Evolutionary conservation across 371 early-diverging fungal genomes (phyloP), one percentile per base, ranked within the genome.

Genomic region (Rhizopus microsporus): DNA sequence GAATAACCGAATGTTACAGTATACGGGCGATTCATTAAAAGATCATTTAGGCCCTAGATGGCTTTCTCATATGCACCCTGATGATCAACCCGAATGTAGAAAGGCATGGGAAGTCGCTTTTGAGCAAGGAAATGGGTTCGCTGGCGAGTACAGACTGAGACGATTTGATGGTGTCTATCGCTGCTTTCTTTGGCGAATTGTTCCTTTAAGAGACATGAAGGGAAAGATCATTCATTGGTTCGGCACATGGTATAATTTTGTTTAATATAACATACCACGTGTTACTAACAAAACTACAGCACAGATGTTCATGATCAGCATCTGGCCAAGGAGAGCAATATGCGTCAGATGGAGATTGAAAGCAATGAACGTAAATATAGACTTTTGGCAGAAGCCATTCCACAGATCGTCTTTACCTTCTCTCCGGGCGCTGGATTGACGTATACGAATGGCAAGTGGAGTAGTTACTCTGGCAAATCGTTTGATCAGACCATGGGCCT

Each of bases 361-460:
- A 73, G 78, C 60, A 86, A 79, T 54, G 87, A 86, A 68, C 67
- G 83, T 56, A 86, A 86, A 67, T 86, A 86, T 51, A 67, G 87
- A 30, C 54, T 84, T 13, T 59, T 86, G 8, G 87, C 87, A 3
- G 87, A 86, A 49, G 85, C 87, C 2, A 86, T 86, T 39, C 87
- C 87, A 4, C 87, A 86, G 51, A 82, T 86, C 43, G 87, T 86
- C 2, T 86, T 86, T 51, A 84, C 85, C 0, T 80, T 84, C n/a
- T 68, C 81, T 0, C 84, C 84, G 15, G 74, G 78, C n/a, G 67
- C 67, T 17, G 87, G 87, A 1, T 55, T 86, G 29, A 83, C 82
- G 0, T 86, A 80, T 67, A 77, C 85, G 0, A 86, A 86, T 47
- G 81, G 77, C 5, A 84, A 86, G 54, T 86, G 87, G 87, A 72